Evolutionary conservation across 345 rosid species (phyloP), one percentile per base, ranked within the genome.

Genomic region (Euphorbia lathyris): DNA sequence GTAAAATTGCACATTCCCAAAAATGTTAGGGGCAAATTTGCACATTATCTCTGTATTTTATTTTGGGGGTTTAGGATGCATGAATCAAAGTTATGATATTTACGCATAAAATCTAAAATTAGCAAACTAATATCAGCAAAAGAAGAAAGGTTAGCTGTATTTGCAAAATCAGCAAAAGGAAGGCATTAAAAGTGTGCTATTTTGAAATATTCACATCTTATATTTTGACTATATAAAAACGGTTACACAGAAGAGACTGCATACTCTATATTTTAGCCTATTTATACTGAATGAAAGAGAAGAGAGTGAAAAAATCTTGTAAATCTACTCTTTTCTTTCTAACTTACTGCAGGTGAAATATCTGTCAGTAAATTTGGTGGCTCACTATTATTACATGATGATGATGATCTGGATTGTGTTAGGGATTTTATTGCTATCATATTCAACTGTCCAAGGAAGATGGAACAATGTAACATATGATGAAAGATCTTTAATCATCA

Each of bases 381-480:
- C 38, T 34, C 38, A 34, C 38, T 34, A 34, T 34, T 34, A 36
- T 19, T 59, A 30, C 45, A 34, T n/a, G 65, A 60, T 32, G 45
- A 3, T 60, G 7, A 34, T 34, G 3, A 34, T 2, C 6, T 34
- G 23, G 4, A 2, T 61, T 43, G 16, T 36, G 8, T 61, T n/a
- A 2, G 20, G 65, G 47, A 19, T 61, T 61, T 9, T 38, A 10
- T 19, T 59, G 50, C 34, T 50, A 1, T 32, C 23, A 3, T 20
- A 7, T 8, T 5, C 52, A 43, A 71, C 51, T 0, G 51, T 62
- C 19, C 62, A 52, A 57, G 74, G 67, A 62, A 30, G 55, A 26
- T 66, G 66, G 34, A 38, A 34, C 51, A 63, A 51, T 25, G 74
- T 62, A 17, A 71, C 67, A 23, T 71, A 71, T 48, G 74, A 71